Evolutionary conservation across 768 basidiomycete genomes (phyloP), one percentile per base, ranked within the genome.

Genomic region (Suillus subluteus): DNA sequence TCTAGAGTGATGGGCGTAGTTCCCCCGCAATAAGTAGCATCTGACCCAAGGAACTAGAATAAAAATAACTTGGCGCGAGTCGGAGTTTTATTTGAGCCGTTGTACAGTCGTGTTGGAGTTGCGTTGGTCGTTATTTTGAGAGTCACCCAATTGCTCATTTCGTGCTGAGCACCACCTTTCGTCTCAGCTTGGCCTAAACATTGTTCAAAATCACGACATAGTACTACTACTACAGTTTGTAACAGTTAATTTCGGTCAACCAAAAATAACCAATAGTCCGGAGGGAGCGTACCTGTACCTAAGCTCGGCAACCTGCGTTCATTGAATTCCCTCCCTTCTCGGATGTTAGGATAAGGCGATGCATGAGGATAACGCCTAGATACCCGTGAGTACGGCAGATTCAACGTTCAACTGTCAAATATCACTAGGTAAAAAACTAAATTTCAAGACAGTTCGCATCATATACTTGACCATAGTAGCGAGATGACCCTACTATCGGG

Each of bases 181-280:
- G 26, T 26, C 54, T 30, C 52, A 23, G 48, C 48, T 23, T 50
- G n/a, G n/a, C n/a, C n/a, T n/a, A n/a, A n/a, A n/a, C n/a, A n/a
- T n/a, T n/a, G 26, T 26, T 26, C 26, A 26, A 26, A 26, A 26
- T 26, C 26, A 26, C 26, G 26, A 26, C 26, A 26, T 26, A 32
- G 46, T 48, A 23, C 2, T 26, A 26, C 50, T 13, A 23, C 50
- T 46, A 4, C 44, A 23, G 6, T 11, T 23, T 41, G 16, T 41
- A 11, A 56, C 63, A 40, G 63, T 67, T 43, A 66, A 70, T 65
- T 67, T 64, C 66, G 63, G 66, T 48, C 40, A 65, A 40, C 26
- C 56, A 65, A 65, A 56, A 65, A 67, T 65, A 67, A 50, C 66
- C 64, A 64, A 58, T 30, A 23, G 23, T 44, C 56, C 56, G 61